Evolutionary conservation across 495 filamentous ascomycete genomes (phyloP).

Genomic region (Aspergillus ostianus): DNA sequence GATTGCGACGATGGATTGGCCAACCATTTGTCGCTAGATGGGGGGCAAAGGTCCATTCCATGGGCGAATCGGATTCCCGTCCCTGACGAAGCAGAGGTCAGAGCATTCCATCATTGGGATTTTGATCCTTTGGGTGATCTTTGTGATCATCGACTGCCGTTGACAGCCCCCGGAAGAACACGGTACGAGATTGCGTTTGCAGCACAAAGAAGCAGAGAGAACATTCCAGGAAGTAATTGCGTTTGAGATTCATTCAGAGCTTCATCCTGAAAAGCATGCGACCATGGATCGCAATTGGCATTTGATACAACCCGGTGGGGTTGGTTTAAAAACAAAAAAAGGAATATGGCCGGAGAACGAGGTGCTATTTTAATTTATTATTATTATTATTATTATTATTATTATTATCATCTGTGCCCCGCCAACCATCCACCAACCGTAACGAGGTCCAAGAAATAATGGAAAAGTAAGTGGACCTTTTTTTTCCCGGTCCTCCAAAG

Average conservation of each 20-base stretch:
- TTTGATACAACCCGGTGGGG: constrained; percentile 20
- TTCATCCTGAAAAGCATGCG: neutral
- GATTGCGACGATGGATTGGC: constrained; percentile 26
- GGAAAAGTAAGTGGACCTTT: neutral
- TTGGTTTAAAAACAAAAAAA: constrained; percentile 14
- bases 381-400: no score
- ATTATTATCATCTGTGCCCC: neutral
- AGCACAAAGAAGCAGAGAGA: neutral
- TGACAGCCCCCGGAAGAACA: no score
- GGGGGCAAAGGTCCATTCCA: constrained; percentile 8
- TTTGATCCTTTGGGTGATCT: no score
- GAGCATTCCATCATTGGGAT: no score
- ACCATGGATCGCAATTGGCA: constrained; percentile 6
- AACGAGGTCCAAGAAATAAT: neutral
- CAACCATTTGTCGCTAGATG: constrained; percentile 18
- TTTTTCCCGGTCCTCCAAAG: neutral
- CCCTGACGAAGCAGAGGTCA: constrained; percentile 15
- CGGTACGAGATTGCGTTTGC: neutral
- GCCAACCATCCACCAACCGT: neutral
- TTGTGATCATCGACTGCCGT: no score
- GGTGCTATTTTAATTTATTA: neutral
- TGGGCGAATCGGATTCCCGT: constrained; percentile 18
- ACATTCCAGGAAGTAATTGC: neutral
- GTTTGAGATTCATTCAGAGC: neutral
- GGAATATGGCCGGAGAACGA: constrained; percentile 6